Evolutionary conservation across 139 green algal genomes (phyloP), one percentile per base, ranked within the genome.

Genomic region (Haematococcus sp.): DNA sequence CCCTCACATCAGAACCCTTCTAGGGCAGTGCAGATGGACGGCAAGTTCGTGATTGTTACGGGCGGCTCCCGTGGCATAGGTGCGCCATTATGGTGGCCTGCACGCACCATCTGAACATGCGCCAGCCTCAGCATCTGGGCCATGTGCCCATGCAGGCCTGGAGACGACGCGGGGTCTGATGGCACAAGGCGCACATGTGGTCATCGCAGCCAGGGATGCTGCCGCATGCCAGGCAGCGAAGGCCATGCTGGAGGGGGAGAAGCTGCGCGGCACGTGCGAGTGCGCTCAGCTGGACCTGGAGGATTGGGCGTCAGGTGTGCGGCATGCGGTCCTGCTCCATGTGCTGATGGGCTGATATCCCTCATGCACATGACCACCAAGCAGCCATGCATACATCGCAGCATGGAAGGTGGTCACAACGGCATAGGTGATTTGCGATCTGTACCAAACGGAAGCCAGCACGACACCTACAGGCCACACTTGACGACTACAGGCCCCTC

Each of bases 141-240:
- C 58, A 63, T 9, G 1, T 33, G 3, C 52, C 17, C 43, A 34
- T 19, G 13, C 7, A 25, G 84, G 88, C 13, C 69, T 79, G 19
- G 79, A 93, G 63, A 76, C 87, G 20, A 31, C 77, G 1, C 74
- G 79, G 17, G 88, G 84, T 9, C 76, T 93, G 22, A 83, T 88
- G 51, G n/a, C n/a, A 2, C 40, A 76, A 11, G 88, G 88, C 20
- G 64, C 73, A 0, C 74, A 90, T 60, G 86, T 91, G 17, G 68
- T 93, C 9, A 79, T 93, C 72, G 88, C 84, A 1, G 89, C 87
- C 72, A 75, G 88, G 22, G 82, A 71, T 35, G 33, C 76, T 51
- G 33, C 77, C 0, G 63, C 59, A 20, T 93, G 88, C 49, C 28
- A 76, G 20, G 32, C 52, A 2, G 88, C 80, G 16, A 64, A 68